Conservation (phyloP, 208 protist species). For the Crithidia expoeki region DNA sequence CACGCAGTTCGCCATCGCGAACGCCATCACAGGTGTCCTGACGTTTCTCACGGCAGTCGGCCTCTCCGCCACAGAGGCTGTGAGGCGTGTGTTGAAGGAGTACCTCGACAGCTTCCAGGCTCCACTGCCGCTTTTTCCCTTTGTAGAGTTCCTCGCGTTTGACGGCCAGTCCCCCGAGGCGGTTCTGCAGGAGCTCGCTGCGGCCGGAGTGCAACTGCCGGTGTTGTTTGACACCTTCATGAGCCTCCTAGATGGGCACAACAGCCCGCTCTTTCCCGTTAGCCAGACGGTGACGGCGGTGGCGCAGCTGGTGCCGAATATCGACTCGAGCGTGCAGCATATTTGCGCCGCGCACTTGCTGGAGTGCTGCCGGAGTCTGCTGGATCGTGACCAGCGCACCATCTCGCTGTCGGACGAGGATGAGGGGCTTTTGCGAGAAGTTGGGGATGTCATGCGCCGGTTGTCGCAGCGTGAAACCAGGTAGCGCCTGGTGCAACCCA, state of each 20-base stretch:
- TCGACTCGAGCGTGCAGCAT: conserved; percentile 40
- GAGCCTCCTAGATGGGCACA: conserved; percentile 46
- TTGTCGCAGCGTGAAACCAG: conserved; percentile 10
- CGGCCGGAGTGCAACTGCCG: conserved; percentile 47
- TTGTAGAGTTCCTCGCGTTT: conserved; percentile 70
- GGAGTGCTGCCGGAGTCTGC: conserved; percentile 63
- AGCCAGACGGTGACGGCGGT: conserved; percentile 45
- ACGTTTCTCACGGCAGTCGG: conserved; percentile 62
- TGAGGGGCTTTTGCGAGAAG: conserved; percentile 34
- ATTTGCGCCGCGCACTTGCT: conserved; percentile 64
- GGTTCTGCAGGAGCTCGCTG: conserved; percentile 42
- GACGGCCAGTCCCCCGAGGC: conserved; percentile 32
- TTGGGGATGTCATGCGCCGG: conserved; percentile 36
- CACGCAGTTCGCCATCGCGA: conserved; percentile 43
- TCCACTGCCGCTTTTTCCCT: conserved; percentile 64
- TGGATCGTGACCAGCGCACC: conserved; percentile 51
- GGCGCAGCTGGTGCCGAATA: conserved; percentile 40
- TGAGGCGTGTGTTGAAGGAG: conserved; percentile 62
- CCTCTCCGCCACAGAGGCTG: conserved; percentile 50
- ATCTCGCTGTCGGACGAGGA: conserved; percentile 41
- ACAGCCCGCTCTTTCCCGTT: conserved; percentile 38
- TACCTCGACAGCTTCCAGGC: conserved; percentile 66
- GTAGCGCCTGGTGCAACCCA: neutral
- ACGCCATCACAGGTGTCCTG: conserved; percentile 52
- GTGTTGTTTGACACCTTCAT: conserved; percentile 62